These are phyloP conservation scores for Aspergillus sparsus DNA, from an alignment of 495 filamentous ascomycete species.

Conservation along the genomic window DNA sequence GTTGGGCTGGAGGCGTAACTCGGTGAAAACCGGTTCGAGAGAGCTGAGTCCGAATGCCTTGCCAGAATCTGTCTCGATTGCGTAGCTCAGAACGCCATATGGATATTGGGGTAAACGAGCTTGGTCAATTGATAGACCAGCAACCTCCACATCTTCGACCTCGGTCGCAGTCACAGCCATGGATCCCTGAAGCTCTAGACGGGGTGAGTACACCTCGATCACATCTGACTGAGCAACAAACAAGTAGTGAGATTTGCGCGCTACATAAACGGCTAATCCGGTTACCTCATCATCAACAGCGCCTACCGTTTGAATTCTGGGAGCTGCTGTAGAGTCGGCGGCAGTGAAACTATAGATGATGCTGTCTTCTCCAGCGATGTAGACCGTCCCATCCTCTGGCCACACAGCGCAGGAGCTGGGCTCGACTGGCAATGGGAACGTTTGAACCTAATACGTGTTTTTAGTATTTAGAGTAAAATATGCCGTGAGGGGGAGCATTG, in stretches of 20 bases:
- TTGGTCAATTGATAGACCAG: conserved; percentile 10
- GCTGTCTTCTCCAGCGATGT: conserved; percentile 6
- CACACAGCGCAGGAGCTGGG: conserved; percentile 11
- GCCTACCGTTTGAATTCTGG: conserved; percentile 1
- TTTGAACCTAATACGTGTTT: conserved; percentile 5
- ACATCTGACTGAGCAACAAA: conserved; percentile 9
- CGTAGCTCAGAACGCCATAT: conserved; percentile 4
- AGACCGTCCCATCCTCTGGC: conserved; percentile 1
- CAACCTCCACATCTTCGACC: conserved; percentile 12
- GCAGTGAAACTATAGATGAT: conserved; percentile 8
- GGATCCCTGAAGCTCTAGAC: background rate
- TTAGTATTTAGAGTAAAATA: background rate
- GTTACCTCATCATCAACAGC: conserved; percentile 1
- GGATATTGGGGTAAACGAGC: background rate
- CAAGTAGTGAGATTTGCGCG: background rate
- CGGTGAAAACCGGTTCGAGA: conserved; percentile 1
- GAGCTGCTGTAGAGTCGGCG: conserved; percentile 3
- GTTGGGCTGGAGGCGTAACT: background rate
- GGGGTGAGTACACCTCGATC: conserved; percentile 3
- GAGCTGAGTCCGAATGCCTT: conserved; percentile 2
- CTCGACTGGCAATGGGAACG: conserved; percentile 8
- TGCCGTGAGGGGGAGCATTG: background rate
- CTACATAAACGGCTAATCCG: conserved; percentile 2
- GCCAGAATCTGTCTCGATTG: conserved; percentile 8
- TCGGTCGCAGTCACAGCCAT: background rate